Conservation (phyloP, 208 protist genomes). For the Crithidia mellificae region DNA sequence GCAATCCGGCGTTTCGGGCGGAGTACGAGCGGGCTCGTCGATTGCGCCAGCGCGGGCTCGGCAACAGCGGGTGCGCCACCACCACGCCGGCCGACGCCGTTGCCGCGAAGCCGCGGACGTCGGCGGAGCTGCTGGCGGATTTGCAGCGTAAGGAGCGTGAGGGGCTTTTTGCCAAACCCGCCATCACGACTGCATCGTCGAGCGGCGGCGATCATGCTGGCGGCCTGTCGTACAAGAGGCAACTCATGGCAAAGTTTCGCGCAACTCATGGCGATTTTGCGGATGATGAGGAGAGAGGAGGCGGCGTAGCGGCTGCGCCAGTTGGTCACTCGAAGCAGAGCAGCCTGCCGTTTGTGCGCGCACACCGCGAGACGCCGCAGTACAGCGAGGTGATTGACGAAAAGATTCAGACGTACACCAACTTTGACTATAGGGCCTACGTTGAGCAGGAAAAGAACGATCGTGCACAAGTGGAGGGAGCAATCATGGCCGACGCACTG, state of each 20-base stretch:
- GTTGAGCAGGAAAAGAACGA: slow-evolving; percentile 63
- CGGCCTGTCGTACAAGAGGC: slow-evolving; percentile 25
- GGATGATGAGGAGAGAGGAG: slow-evolving; percentile 5
- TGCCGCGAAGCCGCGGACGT: slow-evolving; percentile 43
- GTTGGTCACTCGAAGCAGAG: slow-evolving; percentile 3
- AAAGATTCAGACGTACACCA: slow-evolving; percentile 43
- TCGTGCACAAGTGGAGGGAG: slow-evolving; percentile 55
- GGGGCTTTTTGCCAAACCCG: slow-evolving; percentile 33
- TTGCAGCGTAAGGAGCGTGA: slow-evolving; percentile 51
- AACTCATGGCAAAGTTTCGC: slow-evolving; percentile 58
- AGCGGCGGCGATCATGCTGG: not conserved
- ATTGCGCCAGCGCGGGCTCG: slow-evolving; percentile 28
- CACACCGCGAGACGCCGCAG: slow-evolving; percentile 28
- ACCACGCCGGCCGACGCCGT: not conserved
- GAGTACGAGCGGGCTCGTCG: slow-evolving; percentile 69
- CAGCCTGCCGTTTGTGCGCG: slow-evolving; percentile 49
- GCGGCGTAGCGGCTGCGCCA: slow-evolving; percentile 2
- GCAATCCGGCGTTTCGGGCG: slow-evolving; percentile 65
- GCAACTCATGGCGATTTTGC: slow-evolving; percentile 30
- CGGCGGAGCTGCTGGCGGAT: slow-evolving; percentile 51
- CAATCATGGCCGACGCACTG: slow-evolving; percentile 87
- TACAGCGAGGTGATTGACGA: slow-evolving; percentile 64
- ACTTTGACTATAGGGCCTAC: slow-evolving; percentile 82
- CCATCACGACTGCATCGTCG: not conserved
- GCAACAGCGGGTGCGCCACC: slow-evolving; percentile 18